Base-by-base conservation (phyloP, 176 grass and related monocot genomes). In the Alloteropsis semialata region DNA sequence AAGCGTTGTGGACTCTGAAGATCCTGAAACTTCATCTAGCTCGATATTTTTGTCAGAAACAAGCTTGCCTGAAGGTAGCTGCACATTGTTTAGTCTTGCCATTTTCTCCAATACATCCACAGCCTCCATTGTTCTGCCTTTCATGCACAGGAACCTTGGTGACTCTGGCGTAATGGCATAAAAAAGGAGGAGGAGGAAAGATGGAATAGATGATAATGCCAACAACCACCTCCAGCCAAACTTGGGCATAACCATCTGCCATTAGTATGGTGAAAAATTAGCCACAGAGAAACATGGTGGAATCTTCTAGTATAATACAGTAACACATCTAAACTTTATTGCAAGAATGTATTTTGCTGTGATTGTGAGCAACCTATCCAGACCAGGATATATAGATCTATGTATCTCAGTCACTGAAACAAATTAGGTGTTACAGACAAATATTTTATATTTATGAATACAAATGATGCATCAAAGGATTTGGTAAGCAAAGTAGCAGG, bases 161-260 rank as follows among this genome's bases (percentile, higher is more conserved):
- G 96, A 98, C 75, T 98, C 96, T 54, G 92, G 96, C 0, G 91
- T 95, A 44, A 84, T 39, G 60, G 41, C 81, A 84, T 98, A 98
- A 89, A 98, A 98, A 53, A 95, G 6, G 68, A 98, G 88, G 50
- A 98, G 82, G 37, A 98, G 21, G 68, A 95, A 90, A 77, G 96
- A 98, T 30, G 96, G 96, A 57, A 88, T 18, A 74, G 96, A 62
- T 37, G 96, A 98, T 27, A 91, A 78, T 78, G 82, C 92, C 56
- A 98, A 80, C 75, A 95, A 82, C 92, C 96, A 98, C 59, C 96
- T 93, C 96, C 96, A 98, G 49, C 96, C 96, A 81, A 90, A 89
- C 62, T 80, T 93, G 22, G 96, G 96, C 92, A 98, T 98, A 84
- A 98, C 79, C 41, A 34, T 81, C 96, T 98, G 92, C 39, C 37